Percentiles rank a stretch among this genome's conserved stretches.
phyloP scores from a whole-genome alignment of 2,329 filamentous ascomycete species.

The Phyllosticta citribraziliensis region DNA sequence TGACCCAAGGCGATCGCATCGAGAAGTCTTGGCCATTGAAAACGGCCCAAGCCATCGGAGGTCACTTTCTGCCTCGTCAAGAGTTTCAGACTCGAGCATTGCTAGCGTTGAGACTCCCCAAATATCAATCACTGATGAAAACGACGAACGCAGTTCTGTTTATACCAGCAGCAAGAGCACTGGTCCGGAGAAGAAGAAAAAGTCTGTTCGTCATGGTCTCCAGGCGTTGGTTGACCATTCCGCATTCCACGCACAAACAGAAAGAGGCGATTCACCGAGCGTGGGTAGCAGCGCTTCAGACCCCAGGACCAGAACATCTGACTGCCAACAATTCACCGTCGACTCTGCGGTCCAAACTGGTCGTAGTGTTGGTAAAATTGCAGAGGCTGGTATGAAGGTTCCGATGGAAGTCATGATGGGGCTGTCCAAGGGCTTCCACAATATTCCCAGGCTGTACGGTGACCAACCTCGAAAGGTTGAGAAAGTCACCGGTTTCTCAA shows the following conservation, averaged over 20 bases:
- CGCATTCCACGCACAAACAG: neutral
- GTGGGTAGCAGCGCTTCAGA: neutral
- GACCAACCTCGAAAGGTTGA: constrained; percentile 71
- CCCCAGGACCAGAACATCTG: neutral
- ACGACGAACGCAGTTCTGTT: neutral
- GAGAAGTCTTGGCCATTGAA: neutral
- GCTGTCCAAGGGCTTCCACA: constrained; percentile 77
- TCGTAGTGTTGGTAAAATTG: constrained; percentile 60
- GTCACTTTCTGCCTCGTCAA: neutral
- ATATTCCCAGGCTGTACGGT: constrained; percentile 75
- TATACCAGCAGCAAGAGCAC: neutral
- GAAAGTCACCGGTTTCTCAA: constrained; percentile 67
- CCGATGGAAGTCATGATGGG: constrained; percentile 80
- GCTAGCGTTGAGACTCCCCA: neutral
- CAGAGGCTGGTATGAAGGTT: constrained; percentile 64
- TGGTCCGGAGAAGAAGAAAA: neutral
- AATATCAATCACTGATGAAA: neutral
- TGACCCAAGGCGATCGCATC: neutral
- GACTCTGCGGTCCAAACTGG: constrained; percentile 56
- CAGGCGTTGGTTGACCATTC: neutral
- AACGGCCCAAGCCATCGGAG: neutral
- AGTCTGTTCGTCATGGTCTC: neutral
- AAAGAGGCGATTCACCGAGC: neutral
- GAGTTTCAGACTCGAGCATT: neutral
- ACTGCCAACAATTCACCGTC: constrained; percentile 24